These are phyloP conservation scores for Elsinoe australis DNA, from an alignment of 2,329 filamentous ascomycete genomes.

Conservation along the genomic window DNA sequence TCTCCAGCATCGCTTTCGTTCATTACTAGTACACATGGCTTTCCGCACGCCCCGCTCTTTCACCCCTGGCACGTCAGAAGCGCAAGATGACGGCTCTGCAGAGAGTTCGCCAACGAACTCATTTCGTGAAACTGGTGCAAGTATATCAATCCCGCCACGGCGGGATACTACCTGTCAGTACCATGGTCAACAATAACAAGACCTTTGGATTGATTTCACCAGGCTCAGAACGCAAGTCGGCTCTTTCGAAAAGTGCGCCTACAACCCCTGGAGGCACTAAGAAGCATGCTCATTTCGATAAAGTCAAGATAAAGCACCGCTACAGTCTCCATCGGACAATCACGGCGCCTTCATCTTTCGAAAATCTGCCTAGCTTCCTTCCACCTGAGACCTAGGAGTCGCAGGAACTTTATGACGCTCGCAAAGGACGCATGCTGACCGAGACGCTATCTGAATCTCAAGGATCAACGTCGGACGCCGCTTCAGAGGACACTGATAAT, in stretches of 20 bases:
- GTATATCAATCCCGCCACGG: not conserved
- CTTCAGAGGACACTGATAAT: not conserved
- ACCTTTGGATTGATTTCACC: not conserved
- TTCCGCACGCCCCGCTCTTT: not conserved
- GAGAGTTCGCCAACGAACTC: not conserved
- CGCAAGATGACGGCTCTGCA: not conserved
- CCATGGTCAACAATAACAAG: no score
- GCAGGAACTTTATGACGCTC: not conserved
- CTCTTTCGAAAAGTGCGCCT: constrained; percentile 15
- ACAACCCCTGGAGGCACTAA: constrained; percentile 11
- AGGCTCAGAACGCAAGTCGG: constrained; percentile 10
- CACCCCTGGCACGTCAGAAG: not conserved
- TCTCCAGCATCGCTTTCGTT: not conserved
- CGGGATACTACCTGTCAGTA: not conserved
- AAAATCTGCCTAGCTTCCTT: not conserved
- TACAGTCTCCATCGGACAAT: constrained; percentile 13
- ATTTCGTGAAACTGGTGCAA: not conserved
- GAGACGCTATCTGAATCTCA: not conserved
- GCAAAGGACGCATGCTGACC: no score
- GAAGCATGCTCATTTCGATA: constrained; percentile 15
- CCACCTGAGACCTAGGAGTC: not conserved
- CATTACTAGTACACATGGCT: not conserved
- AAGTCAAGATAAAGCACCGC: constrained; percentile 12
- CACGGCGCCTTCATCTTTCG: constrained; percentile 15
- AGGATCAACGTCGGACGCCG: not conserved